Evolutionary conservation across 805 yeast species (phyloP), one percentile per base, ranked within the genome.

Genomic region (Pichia deserticola): DNA sequence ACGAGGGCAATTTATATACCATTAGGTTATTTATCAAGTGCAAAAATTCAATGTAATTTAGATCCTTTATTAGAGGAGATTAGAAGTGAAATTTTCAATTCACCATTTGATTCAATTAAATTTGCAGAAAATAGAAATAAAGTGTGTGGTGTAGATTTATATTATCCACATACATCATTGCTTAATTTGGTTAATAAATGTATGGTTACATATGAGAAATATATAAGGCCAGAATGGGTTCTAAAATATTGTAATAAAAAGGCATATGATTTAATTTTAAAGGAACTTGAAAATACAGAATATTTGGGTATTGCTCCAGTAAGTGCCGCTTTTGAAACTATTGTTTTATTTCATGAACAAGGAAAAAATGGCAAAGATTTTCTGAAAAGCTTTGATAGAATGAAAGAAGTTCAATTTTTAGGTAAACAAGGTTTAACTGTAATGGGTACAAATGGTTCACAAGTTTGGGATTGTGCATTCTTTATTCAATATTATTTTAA

Each of bases 391-490:
- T 63, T 76, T 42, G 73, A 69, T 15, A 72, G 93, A 51, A 79
- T 87, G 71, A 76, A 81, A 37, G 97, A 93, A 58, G 82, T 81
- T 36, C 59, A 89, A 46, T 89, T 86, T 66, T 84, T 85, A 69
- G 95, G 97, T 0, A 86, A 89, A 0, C 86, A 85, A 62, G 99
- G 99, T 5, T 76, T 93, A 81, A 79, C 92, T 2, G 85, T 88
- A 50, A 88, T 86, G 87, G 99, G 99, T 3, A 93, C 99, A 0
- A 93, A 93, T 65, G 99, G 99, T 28, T 88, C 87, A 0, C 99
- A 93, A 67, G 90, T 85, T 1, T 93, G 99, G 99, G 99, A 93
- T 66, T 82, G 84, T 30, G 90, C 97, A 0, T 92, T 93, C 69
- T 85, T 87, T 49, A 73, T 93, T 29, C 99, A 93, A 62, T 87